Evolutionary conservation across 257 asterid genomes (phyloP), one percentile per base, ranked within the genome.

Genomic region (Fraxinus anomala): DNA sequence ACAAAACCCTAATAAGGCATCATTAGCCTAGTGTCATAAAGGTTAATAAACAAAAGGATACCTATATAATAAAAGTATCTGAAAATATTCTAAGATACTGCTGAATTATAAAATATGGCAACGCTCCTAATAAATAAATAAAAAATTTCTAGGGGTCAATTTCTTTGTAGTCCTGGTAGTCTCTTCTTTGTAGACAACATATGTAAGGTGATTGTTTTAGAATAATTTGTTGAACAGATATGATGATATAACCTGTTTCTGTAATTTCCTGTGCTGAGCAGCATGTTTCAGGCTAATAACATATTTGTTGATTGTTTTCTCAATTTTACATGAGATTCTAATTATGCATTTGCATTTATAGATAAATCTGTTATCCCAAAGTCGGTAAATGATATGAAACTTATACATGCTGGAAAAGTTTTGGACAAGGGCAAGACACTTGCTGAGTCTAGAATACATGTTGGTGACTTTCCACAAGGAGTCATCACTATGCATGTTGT

Each of bases 401-500:
- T 89, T 54, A 89, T 89, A 76, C 92, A 88, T 68, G 86, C 86
- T 66, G 94, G 94, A 73, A 88, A 76, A 77, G 76, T 89, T 75
- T 83, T 88, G 84, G 94, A 88, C 67, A 85, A 89, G 68, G 89
- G 86, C 42, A 86, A 82, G 80, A 88, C 94, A 31, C 89, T 89
- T 76, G 91, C 88, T 0, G 92, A 89, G 84, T 86, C 84, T 49
- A 82, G 85, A 70, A 80, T 78, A 39, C 86, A 81, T 14, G 78
- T 70, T 34, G 88, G 78, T 74, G 94, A 88, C 78, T 80, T 86
- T 76, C 83, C 92, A 34, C 76, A 85, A 40, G 92, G 89, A 71
- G 88, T 85, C 63, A 76, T 88, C 74, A 89, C 92, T 17, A 88
- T 89, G 94, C 94, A 88, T 76, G 85, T 88, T 67, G 94, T 89